A percentile compares a stretch with the other conserved stretches of the same genome.
phyloP scores from a whole-genome alignment of 2,329 filamentous ascomycete genomes.

The Fonsecaea multimorphosa region DNA sequence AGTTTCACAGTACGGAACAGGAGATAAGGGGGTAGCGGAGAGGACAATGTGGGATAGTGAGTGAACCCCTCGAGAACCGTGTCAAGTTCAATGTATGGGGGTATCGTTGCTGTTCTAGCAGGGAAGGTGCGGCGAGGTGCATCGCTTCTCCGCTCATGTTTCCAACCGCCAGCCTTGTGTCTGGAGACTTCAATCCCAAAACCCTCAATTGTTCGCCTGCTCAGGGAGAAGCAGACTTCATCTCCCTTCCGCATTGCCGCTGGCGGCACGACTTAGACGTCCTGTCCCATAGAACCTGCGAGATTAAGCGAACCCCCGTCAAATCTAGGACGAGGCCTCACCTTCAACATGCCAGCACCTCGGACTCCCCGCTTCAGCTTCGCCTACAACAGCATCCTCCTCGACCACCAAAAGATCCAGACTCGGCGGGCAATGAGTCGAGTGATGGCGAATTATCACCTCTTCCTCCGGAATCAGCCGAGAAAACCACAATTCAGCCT shows the following conservation, averaged over 20 bases:
- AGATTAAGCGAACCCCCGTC: background rate
- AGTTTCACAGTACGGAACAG: background rate
- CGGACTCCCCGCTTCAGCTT: slow-evolving; percentile 32
- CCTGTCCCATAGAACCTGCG: background rate
- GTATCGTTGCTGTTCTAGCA: background rate
- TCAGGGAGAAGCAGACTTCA: background rate
- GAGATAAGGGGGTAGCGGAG: background rate
- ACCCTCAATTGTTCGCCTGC: too few species aligned
- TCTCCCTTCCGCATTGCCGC: background rate
- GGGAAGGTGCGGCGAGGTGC: slow-evolving; percentile 34
- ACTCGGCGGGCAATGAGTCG: slow-evolving; percentile 35
- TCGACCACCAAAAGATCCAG: slow-evolving; percentile 37
- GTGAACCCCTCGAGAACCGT: background rate
- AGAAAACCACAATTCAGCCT: slow-evolving; percentile 30
- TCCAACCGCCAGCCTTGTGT: background rate
- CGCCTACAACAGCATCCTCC: slow-evolving; percentile 37
- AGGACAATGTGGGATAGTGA: background rate
- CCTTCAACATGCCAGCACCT: slow-evolving; percentile 9
- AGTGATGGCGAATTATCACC: slow-evolving; percentile 38
- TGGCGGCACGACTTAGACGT: background rate
- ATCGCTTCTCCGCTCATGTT: slow-evolving; percentile 14
- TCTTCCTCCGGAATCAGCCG: slow-evolving; percentile 40
- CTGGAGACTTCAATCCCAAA: background rate
- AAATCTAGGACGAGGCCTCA: background rate
- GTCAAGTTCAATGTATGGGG: background rate